Evolutionary conservation across 2,329 filamentous ascomycete species (phyloP).

Genomic region (Colletotrichum tamarilloi): DNA sequence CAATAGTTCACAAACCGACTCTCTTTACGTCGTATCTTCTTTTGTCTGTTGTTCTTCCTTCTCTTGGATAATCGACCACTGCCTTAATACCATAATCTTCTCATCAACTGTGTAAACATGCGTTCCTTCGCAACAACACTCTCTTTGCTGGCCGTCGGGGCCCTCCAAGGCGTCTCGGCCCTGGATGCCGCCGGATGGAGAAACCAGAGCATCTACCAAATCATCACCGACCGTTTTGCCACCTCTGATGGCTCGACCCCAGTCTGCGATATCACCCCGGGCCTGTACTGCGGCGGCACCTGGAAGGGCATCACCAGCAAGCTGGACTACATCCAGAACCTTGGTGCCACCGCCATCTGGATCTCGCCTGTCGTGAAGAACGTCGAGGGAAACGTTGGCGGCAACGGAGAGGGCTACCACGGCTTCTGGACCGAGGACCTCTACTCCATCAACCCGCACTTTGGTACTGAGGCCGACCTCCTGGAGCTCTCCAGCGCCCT

Average conservation of each 20-base stretch:
- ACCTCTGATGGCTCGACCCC: conserved; percentile 50
- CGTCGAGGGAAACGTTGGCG: conserved; percentile 45
- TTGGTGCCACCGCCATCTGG: conserved; percentile 57
- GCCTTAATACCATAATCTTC: background rate
- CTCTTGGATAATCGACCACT: background rate
- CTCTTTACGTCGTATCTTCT: background rate
- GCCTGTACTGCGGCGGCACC: conserved; percentile 61
- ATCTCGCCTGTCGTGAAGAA: conserved; percentile 57
- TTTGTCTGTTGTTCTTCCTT: background rate
- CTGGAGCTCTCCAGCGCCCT: conserved; percentile 57
- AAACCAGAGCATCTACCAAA: conserved; percentile 57
- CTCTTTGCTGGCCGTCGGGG: conserved; percentile 24
- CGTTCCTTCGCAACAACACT: conserved; percentile 15
- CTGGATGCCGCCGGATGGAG: conserved; percentile 48
- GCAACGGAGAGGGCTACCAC: conserved; percentile 47
- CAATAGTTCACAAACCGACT: conserved; percentile 1
- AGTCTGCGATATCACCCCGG: conserved; percentile 40
- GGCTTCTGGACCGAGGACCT: conserved; percentile 54
- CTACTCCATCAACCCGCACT: conserved; percentile 57
- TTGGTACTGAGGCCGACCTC: conserved; percentile 61
- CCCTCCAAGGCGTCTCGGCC: conserved; percentile 35
- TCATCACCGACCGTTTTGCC: conserved; percentile 57
- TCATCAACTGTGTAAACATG: background rate
- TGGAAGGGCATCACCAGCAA: conserved; percentile 60
- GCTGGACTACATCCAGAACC: conserved; percentile 61